Conservation (phyloP, 768 basidiomycete genomes). For the Paxillus involutus region DNA sequence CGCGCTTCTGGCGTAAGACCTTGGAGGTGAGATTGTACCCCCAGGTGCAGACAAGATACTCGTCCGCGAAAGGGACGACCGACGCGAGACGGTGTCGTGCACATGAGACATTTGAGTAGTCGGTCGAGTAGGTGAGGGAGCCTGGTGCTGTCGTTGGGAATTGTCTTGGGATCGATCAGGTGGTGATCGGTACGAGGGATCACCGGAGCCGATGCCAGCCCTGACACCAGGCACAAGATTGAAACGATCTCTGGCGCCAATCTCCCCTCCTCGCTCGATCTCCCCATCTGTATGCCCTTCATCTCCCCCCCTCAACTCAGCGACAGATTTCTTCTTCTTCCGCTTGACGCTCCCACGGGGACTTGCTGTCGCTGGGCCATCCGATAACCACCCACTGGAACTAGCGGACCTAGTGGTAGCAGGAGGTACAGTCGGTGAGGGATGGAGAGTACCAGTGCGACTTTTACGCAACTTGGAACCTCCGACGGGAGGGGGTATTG, state of each 20-base stretch:
- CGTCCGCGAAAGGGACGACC: slow-evolving; percentile 6
- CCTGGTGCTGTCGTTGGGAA: not conserved
- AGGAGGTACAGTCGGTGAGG: not conserved
- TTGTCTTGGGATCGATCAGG: not conserved
- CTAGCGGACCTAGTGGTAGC: not conserved
- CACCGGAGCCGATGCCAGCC: not conserved
- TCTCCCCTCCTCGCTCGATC: slow-evolving; percentile 1
- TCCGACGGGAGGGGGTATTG: not conserved
- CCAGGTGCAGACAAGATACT: not conserved
- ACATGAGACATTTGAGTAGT: not conserved
- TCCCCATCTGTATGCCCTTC: slow-evolving; percentile 31
- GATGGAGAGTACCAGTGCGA: not conserved
- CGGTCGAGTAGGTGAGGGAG: no score
- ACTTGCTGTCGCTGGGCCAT: slow-evolving; percentile 7
- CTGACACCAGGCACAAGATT: no score
- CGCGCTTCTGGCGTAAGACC: not conserved
- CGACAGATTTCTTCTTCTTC: slow-evolving; percentile 23
- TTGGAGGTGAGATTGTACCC: not conserved
- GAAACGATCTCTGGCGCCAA: not conserved
- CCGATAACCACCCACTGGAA: slow-evolving; percentile 19
- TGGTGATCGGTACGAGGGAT: not conserved
- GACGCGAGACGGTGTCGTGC: not conserved
- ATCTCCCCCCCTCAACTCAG: slow-evolving; percentile 24
- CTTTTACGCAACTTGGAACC: slow-evolving; percentile 12
- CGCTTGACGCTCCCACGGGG: slow-evolving; percentile 6